phyloP scores from a whole-genome alignment of 2,329 filamentous ascomycete species.

The Fusarium sp. region DNA sequence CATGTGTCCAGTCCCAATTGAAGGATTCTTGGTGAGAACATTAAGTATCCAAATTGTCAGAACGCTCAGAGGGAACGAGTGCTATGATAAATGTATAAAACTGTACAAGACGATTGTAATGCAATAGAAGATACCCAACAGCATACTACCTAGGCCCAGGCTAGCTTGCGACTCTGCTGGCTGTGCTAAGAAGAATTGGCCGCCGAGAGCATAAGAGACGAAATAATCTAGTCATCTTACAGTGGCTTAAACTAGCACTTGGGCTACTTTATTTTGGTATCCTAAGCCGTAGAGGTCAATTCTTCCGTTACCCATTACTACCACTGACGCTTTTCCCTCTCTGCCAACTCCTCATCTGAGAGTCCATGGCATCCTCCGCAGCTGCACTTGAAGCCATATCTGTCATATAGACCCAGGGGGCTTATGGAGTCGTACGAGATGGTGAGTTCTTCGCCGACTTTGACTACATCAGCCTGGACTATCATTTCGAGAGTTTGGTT shows the following conservation, averaged over 20 bases:
- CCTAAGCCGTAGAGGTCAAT: background rate
- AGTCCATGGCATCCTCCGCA: conserved; percentile 60
- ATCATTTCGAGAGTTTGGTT: conserved; percentile 56
- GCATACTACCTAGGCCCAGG: conserved; percentile 1
- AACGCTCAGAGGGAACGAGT: conserved; percentile 3
- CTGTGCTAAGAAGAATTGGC: background rate
- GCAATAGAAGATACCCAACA: conserved; percentile 33
- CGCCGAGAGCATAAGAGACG: background rate
- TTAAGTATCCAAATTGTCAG: background rate
- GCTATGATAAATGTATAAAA: conserved; percentile 25
- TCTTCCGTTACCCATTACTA: background rate
- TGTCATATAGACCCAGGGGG: conserved; percentile 54
- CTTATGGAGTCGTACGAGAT: conserved; percentile 60
- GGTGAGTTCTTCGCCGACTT: conserved; percentile 61
- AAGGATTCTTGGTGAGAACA: background rate
- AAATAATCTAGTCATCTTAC: background rate
- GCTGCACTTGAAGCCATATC: conserved; percentile 65
- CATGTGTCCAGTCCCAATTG: conserved; percentile 49
- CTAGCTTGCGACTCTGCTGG: conserved; percentile 6
- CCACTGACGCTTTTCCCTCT: conserved; percentile 1
- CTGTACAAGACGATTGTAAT: conserved; percentile 18
- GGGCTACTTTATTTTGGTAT: background rate
- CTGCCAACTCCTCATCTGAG: conserved; percentile 26
- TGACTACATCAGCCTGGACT: conserved; percentile 51
- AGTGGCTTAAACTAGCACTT: background rate